phyloP scores from a whole-genome alignment of 208 protist species.

The Trypanosoma avium region DNA sequence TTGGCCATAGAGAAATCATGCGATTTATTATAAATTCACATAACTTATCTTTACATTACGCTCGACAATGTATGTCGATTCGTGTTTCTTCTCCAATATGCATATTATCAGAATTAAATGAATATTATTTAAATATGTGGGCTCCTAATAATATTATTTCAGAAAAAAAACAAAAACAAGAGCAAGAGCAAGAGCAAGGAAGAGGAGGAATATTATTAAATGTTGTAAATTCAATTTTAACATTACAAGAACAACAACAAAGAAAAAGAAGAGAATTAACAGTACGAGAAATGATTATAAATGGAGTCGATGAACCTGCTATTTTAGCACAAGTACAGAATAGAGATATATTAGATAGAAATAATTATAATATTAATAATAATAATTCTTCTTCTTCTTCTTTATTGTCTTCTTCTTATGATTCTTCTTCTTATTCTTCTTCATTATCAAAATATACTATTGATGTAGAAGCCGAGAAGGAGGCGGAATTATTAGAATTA shows the following conservation, averaged over 20 bases:
- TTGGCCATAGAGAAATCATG: not conserved
- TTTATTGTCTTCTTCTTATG: not conserved
- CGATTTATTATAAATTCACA: not conserved
- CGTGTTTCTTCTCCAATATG: too few species aligned
- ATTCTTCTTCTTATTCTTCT: not conserved
- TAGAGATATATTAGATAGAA: not conserved
- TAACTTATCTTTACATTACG: not conserved
- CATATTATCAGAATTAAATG: too few species aligned
- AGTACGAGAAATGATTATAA: not conserved
- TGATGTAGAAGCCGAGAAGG: conserved; percentile 9
- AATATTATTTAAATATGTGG: too few species aligned
- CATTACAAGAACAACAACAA: too few species aligned
- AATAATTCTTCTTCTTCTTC: not conserved
- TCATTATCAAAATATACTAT: conserved; percentile 13
- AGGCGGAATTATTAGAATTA: not conserved
- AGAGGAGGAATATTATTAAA: not conserved
- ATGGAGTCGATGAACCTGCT: conserved; percentile 3
- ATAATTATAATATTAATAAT: not conserved
- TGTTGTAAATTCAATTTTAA: too few species aligned
- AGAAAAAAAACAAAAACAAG: too few species aligned
- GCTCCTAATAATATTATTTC: too few species aligned
- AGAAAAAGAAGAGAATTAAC: too few species aligned
- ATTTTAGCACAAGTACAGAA: not conserved
- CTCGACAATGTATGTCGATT: conserved; percentile 3
- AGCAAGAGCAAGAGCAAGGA: not conserved